Evolutionary conservation across 495 filamentous ascomycete genomes (phyloP).

Genomic region (Penicillium alfredii): DNA sequence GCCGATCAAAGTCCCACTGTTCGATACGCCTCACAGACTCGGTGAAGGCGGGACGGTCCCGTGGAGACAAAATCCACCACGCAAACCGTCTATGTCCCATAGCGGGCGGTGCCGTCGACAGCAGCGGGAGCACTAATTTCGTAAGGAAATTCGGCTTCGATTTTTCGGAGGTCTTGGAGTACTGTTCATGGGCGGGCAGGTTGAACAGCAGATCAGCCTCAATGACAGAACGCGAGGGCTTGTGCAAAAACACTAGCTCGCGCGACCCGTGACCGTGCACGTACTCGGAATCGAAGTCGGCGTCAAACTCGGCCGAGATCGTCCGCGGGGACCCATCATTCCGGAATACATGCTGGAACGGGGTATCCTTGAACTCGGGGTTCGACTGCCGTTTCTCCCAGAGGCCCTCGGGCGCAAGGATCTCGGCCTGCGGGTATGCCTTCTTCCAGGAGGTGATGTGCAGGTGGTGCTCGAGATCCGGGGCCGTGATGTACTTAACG

Average conservation of each 20-base stretch:
- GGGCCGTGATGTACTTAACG: conserved; percentile 77
- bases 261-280: conserved; percentile 74
- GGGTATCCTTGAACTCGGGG: conserved; percentile 58
- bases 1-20: conserved; percentile 77
- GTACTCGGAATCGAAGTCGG: conserved; percentile 82
- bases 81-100: conserved; percentile 72
- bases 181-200: conserved; percentile 82
- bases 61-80: conserved; percentile 67
- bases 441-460: conserved; percentile 76
- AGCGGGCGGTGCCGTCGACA: conserved; percentile 52
- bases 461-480: conserved; percentile 90
- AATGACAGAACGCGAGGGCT: conserved; percentile 75
- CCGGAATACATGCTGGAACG: conserved; percentile 61
- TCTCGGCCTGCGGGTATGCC: conserved; percentile 67
- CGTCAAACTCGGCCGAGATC: conserved; percentile 73
- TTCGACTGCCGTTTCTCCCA: conserved; percentile 72
- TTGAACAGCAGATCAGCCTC: conserved; percentile 92
- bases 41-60: conserved; percentile 61
- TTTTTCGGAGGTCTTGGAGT: conserved; percentile 54
- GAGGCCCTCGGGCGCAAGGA: conserved; percentile 82
- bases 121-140: conserved; percentile 53
- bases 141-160: conserved; percentile 55
- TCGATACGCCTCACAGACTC: conserved; percentile 62
- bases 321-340: conserved; percentile 44
- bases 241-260: conserved; percentile 82